Conservation (phyloP, 306 rosid species). For the Sicyos baderoa region DNA sequence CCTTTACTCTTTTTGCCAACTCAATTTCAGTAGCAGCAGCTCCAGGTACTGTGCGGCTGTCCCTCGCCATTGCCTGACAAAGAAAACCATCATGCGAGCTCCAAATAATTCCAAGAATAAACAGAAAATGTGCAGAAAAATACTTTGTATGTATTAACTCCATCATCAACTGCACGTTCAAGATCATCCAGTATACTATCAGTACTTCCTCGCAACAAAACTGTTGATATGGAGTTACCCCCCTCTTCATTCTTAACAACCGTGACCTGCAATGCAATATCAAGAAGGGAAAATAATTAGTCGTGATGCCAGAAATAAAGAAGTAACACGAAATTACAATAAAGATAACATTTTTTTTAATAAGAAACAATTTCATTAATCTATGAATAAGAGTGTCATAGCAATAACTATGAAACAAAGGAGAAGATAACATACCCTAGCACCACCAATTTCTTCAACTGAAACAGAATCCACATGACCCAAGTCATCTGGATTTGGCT, state of each 20-base stretch:
- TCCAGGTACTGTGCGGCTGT: conserved; percentile 85
- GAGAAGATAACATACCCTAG: conserved; percentile 53
- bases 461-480: conserved; percentile 79
- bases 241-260: conserved; percentile 76
- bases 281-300: background rate
- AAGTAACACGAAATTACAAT: background rate
- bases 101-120: conserved; percentile 12
- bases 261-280: conserved; percentile 41
- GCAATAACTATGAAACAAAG: too few species aligned
- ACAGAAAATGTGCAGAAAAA: conserved; percentile 12
- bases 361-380: too few species aligned
- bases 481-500: conserved; percentile 82
- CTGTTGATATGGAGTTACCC: conserved; percentile 75
- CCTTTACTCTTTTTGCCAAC: conserved; percentile 76
- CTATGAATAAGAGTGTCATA: too few species aligned
- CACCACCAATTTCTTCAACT: conserved; percentile 93
- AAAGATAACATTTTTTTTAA: background rate
- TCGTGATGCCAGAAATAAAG: conserved; percentile 4
- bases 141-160: conserved; percentile 87
- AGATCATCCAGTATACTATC: conserved; percentile 85
- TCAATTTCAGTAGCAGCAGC: conserved; percentile 96
- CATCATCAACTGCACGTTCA: conserved; percentile 93
- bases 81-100: background rate
- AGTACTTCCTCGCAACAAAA: conserved; percentile 71
- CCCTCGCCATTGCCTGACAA: conserved; percentile 83